Percentiles rank a stretch among this genome's conserved stretches.
These are phyloP conservation scores for Glaciozyma martinii DNA, from an alignment of 768 basidiomycete species.

Conservation along the genomic window DNA sequence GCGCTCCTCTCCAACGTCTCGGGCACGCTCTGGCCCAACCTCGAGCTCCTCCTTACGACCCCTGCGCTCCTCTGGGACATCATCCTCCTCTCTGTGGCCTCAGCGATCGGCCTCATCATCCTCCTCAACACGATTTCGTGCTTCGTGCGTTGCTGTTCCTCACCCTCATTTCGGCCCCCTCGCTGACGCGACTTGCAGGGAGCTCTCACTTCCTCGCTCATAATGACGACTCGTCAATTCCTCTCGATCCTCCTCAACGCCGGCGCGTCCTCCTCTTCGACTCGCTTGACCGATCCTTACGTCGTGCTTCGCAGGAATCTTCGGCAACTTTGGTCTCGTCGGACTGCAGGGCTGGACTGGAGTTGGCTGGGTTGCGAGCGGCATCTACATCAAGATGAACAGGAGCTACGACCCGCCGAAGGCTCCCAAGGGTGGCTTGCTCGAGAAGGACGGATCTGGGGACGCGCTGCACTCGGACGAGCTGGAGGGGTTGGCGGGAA, in stretches of 20 bases:
- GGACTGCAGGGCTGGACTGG: conserved; percentile 30
- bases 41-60: conserved; percentile 11
- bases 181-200: background rate
- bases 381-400: conserved; percentile 22
- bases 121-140: conserved; percentile 33
- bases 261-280: background rate
- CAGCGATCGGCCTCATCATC: conserved; percentile 25
- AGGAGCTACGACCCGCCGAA: conserved; percentile 15
- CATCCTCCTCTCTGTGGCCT: conserved; percentile 16
- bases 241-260: conserved; percentile 34
- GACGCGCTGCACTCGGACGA: background rate
- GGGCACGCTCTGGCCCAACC: conserved; percentile 5
- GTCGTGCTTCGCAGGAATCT: conserved; percentile 10
- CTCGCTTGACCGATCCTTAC: background rate
- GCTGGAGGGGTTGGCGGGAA: background rate
- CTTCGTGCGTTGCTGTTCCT: conserved; percentile 4
- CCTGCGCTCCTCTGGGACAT: conserved; percentile 13
- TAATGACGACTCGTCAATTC: conserved; percentile 34
- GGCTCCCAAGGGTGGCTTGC: background rate
- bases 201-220: conserved; percentile 16
- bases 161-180: background rate
- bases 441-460: background rate
- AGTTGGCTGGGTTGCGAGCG: conserved; percentile 27
- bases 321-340: conserved; percentile 27
- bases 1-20: background rate